Evolutionary conservation across 352 stramenopile species (phyloP).

Genomic region (Plasmopara muralis): DNA sequence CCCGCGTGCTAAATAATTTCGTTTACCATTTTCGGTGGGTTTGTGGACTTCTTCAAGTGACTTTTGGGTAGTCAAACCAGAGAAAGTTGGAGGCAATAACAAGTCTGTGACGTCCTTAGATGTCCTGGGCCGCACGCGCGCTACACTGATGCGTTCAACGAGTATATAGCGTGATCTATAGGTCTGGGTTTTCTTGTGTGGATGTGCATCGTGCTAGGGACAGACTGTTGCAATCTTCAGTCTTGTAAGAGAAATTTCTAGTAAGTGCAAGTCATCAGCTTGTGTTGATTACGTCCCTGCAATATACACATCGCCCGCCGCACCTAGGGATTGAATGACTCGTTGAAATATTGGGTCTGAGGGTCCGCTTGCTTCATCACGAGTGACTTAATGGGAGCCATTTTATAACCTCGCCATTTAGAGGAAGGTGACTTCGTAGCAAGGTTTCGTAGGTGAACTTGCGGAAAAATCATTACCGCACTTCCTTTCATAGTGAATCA

Average conservation of each 20-base stretch:
- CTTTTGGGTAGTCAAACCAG: slow-evolving; percentile 15
- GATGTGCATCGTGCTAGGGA: slow-evolving; percentile 2
- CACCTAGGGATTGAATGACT: slow-evolving; percentile 21
- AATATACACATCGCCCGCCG: slow-evolving; percentile 13
- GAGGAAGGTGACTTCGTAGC: slow-evolving; percentile 15
- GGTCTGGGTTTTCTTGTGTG: slow-evolving; percentile 11
- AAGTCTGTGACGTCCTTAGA: slow-evolving; percentile 16
- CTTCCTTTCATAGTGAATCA: not conserved
- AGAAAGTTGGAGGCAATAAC: slow-evolving; percentile 16
- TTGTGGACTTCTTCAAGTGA: slow-evolving; percentile 11
- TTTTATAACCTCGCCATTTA: slow-evolving; percentile 14
- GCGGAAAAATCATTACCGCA: slow-evolving; percentile 23
- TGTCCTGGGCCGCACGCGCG: slow-evolving; percentile 11
- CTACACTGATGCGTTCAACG: slow-evolving; percentile 3
- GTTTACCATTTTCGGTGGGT: slow-evolving; percentile 13
- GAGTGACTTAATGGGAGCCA: slow-evolving; percentile 11
- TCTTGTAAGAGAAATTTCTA: slow-evolving; percentile 16
- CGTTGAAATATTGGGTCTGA: slow-evolving; percentile 19
- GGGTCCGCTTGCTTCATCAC: slow-evolving; percentile 18
- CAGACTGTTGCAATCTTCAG: not conserved
- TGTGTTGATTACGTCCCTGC: slow-evolving; percentile 15
- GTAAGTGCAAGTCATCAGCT: slow-evolving; percentile 16
- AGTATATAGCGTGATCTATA: slow-evolving; percentile 15
- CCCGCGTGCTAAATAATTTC: slow-evolving; percentile 3
- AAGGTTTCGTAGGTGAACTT: slow-evolving; percentile 21